A percentile compares a stretch with the other conserved stretches of the same genome.
phyloP scores from a whole-genome alignment of 305 asterid genomes.

The Withania somnifera region DNA sequence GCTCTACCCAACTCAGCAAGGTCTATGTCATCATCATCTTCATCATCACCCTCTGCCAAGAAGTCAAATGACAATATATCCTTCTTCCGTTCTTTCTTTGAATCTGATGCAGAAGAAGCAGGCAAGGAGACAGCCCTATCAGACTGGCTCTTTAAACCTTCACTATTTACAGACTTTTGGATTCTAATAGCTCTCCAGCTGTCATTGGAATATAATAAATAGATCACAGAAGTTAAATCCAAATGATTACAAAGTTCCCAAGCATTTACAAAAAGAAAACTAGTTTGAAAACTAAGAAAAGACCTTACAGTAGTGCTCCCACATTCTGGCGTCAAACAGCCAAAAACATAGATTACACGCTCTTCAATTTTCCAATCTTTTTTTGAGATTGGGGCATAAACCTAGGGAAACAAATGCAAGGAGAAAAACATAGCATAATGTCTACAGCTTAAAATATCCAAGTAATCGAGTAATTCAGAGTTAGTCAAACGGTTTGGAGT shows the following conservation, averaged over 20 bases:
- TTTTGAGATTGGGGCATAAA: conserved; percentile 69
- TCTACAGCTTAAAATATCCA: not conserved
- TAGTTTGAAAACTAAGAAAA: conserved; percentile 1
- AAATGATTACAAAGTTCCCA: not conserved
- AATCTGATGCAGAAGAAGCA: conserved; percentile 23
- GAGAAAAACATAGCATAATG: not conserved
- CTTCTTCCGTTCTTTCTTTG: conserved; percentile 30
- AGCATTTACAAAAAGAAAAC: not conserved
- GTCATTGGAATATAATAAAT: conserved; percentile 2
- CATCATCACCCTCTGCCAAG: conserved; percentile 30
- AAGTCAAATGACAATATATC: conserved; percentile 37
- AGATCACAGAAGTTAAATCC: not conserved
- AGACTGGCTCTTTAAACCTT: conserved; percentile 9
- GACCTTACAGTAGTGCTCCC: conserved; percentile 51
- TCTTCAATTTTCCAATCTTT: conserved; percentile 35
- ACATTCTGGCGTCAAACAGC: conserved; percentile 56
- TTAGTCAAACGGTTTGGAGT: not conserved
- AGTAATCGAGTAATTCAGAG: not conserved
- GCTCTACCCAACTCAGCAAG: conserved; percentile 70
- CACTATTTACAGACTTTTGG: conserved; percentile 37
- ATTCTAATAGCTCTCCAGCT: conserved; percentile 84
- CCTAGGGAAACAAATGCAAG: conserved; percentile 24
- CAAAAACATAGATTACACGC: conserved; percentile 57
- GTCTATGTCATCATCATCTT: conserved; percentile 40
- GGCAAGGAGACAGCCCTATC: conserved; percentile 19